Evolutionary conservation across 768 basidiomycete species (phyloP).

Genomic region (Podaxis pistillaris): DNA sequence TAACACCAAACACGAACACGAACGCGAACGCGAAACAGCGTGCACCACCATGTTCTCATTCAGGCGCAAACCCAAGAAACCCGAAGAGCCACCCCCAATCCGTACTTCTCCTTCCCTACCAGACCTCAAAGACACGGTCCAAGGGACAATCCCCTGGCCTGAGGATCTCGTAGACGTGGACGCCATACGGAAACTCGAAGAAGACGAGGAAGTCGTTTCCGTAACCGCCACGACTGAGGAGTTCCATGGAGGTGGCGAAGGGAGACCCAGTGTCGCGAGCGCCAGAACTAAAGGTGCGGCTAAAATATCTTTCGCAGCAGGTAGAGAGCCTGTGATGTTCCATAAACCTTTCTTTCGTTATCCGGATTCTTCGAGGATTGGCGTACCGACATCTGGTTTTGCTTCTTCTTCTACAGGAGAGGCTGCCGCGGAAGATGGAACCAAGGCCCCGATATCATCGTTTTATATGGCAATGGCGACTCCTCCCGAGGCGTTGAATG

Average conservation of each 20-base stretch:
- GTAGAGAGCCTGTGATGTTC: slow-evolving; percentile 55
- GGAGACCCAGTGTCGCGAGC: slow-evolving; percentile 20
- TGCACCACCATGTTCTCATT: slow-evolving; percentile 63
- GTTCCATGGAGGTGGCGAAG: background rate
- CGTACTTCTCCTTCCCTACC: slow-evolving; percentile 82
- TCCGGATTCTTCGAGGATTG: slow-evolving; percentile 15
- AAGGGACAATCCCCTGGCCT: slow-evolving; percentile 79
- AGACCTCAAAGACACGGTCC: slow-evolving; percentile 54
- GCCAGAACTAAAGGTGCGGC: slow-evolving; percentile 59
- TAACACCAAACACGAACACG: background rate
- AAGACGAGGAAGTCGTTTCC: slow-evolving; percentile 3
- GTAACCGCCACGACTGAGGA: background rate
- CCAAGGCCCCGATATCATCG: slow-evolving; percentile 52
- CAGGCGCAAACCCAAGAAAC: slow-evolving; percentile 65
- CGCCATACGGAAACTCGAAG: slow-evolving; percentile 47
- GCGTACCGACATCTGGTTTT: slow-evolving; percentile 11
- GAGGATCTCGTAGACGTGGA: slow-evolving; percentile 76
- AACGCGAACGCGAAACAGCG: slow-evolving; percentile 2
- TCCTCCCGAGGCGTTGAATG: slow-evolving; percentile 34
- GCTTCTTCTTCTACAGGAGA: slow-evolving; percentile 40
- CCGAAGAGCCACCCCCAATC: slow-evolving; percentile 45
- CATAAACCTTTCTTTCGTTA: slow-evolving; percentile 73
- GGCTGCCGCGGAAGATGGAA: slow-evolving; percentile 26
- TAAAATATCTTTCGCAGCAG: slow-evolving; percentile 59
- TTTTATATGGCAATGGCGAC: slow-evolving; percentile 67